Base-by-base conservation (phyloP, 1,284 basidiomycete genomes). In the Afroboletus lepidellus region DNA sequence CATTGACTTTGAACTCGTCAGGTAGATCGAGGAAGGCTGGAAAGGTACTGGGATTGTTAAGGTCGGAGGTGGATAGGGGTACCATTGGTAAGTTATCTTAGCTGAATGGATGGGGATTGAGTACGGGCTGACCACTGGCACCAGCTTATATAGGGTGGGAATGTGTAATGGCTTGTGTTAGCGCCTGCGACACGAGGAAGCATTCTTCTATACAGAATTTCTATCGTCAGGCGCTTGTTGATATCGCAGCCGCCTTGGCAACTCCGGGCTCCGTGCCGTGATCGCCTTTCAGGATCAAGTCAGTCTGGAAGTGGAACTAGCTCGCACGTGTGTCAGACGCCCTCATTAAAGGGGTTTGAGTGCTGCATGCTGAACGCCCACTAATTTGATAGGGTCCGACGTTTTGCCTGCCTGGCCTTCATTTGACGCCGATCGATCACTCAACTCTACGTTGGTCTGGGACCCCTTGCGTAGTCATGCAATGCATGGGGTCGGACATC, bases 21-120 rank as follows among this genome's bases (percentile, higher is more conserved):
- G 67, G 65, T 15, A 66, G 53, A 24, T 42, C 45, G 33, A 1
- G n/a, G 36, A 69, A 66, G 2, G 62, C 16, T 27, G 66, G 65
- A 25, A 69, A 66, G 18, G 67, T 55, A 8, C 33, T 39, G 2
- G 58, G 27, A 25, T 64, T 52, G 36, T 66, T 69, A 50, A 66
- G 67, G 18, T 70, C 53, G n/a, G 67, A 67, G 20, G 64, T 50
- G 36, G 55, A 48, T 1, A 56, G 42, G 33, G 51, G 57, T 1
- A 52, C 49, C 59, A 67, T 69, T 25, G 49, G 51, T 48, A 50
- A 51, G 52, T 45, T 49, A 16, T 37, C 41, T 1, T 47, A 18
- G 30, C 30, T 33, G 36, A 18, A 42, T 45, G 11, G 49, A 37
- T 34, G 48, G 27, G 8, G 6, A 30, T 16, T 37, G 25, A 50